Percentiles rank a stretch among this genome's conserved stretches.
Evolutionary conservation across 2,329 filamentous ascomycete species (phyloP).

Genomic region (Colletotrichum destructivum): DNA sequence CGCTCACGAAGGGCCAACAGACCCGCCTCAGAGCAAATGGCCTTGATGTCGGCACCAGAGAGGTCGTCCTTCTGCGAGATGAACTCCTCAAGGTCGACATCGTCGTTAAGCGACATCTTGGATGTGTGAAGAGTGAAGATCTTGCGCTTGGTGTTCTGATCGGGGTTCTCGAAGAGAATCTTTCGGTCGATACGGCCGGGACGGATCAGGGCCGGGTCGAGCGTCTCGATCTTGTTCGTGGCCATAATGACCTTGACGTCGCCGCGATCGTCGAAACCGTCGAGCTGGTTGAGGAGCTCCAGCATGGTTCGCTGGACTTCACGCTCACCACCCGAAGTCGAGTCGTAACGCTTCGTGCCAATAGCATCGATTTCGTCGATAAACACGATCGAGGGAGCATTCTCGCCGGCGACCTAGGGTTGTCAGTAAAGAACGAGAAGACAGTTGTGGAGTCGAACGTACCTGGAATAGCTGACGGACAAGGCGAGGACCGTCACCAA

Average conservation of each 20-base stretch:
- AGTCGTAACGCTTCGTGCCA: slow-evolving; percentile 98
- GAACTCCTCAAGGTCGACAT: slow-evolving; percentile 99
- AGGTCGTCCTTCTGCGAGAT: slow-evolving; percentile 99
- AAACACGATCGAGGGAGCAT: slow-evolving; percentile 97
- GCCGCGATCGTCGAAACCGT: slow-evolving; percentile 98
- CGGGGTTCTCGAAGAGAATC: slow-evolving; percentile 81
- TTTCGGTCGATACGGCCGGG: slow-evolving; percentile 99
- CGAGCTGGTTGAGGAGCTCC: slow-evolving; percentile 96
- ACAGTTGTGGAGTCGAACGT: slow-evolving; percentile 45
- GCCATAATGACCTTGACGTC: slow-evolving; percentile 99
- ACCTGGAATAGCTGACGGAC: slow-evolving; percentile 96
- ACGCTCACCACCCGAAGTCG: slow-evolving; percentile 94
- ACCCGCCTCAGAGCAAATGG: slow-evolving; percentile 97
- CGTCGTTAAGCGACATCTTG: slow-evolving; percentile 97
- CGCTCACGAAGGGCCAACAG: slow-evolving; percentile 94
- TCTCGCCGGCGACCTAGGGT: slow-evolving; percentile 87
- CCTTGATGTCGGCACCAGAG: slow-evolving; percentile 97
- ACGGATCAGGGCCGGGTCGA: slow-evolving; percentile 95
- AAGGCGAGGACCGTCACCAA: slow-evolving; percentile 93
- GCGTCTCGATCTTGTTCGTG: slow-evolving; percentile 99
- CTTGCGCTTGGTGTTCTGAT: slow-evolving; percentile 95
- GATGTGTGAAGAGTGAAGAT: slow-evolving; percentile 98
- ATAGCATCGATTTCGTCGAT: slow-evolving; percentile 99
- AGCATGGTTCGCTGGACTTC: slow-evolving; percentile 99
- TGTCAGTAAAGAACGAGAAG: slow-evolving; percentile 3